A percentile compares a stretch with the other conserved stretches of the same genome.
These are phyloP conservation scores for Fremontodendron californicum DNA, from an alignment of 345 rosid species.

Conservation along the genomic window DNA sequence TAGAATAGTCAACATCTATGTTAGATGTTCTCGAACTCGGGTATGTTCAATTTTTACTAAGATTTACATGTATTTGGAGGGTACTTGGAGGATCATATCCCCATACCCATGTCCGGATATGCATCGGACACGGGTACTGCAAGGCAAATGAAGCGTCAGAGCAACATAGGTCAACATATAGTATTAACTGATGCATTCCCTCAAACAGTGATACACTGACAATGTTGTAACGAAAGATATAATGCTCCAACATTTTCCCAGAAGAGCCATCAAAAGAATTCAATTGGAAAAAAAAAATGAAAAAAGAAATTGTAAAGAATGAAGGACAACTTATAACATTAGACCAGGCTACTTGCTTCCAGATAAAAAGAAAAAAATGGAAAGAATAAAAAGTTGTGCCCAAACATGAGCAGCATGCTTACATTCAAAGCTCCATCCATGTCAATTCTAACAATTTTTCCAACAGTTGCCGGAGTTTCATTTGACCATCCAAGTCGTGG, in stretches of 20 bases:
- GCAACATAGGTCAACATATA: background rate
- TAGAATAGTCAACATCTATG: background rate
- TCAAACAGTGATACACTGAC: background rate
- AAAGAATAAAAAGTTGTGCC: background rate
- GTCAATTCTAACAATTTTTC: conserved; percentile 79
- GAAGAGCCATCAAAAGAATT: background rate
- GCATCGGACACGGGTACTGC: no score
- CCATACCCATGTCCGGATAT: no score
- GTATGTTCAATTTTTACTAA: no score
- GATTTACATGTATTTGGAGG: no score
- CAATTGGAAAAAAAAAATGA: background rate
- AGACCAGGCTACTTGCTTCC: background rate
- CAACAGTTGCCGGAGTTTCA: conserved; percentile 91
- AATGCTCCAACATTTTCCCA: background rate
- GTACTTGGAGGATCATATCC: no score
- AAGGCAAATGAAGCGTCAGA: no score
- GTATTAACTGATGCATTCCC: background rate
- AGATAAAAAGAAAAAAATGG: background rate
- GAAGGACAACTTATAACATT: background rate
- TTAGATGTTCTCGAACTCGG: no score
- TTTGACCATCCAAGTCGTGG: conserved; percentile 98
- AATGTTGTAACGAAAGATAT: background rate
- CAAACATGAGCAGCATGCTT: conserved; percentile 30
- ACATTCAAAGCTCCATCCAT: conserved; percentile 98
- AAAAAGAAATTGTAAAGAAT: background rate